Evolutionary conservation across 2,329 filamentous ascomycete species (phyloP).

Genomic region (Exophiala calicioides): DNA sequence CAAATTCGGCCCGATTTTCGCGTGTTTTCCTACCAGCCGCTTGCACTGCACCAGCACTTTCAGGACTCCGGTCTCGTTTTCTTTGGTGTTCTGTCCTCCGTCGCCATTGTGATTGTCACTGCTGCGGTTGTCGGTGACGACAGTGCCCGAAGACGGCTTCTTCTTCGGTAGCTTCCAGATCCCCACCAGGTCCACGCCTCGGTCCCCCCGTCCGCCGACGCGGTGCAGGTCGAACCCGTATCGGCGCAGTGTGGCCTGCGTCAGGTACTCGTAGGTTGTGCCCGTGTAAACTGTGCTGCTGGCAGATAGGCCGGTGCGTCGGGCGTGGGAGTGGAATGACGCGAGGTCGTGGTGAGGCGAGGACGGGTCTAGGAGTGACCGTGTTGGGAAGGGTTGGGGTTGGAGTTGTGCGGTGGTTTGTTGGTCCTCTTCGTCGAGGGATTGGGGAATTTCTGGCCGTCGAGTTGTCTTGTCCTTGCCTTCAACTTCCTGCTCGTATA

Average conservation of each 20-base stretch:
- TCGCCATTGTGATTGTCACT: too few relatives aligned
- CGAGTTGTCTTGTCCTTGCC: too few relatives aligned
- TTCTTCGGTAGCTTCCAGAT: constrained; percentile 46
- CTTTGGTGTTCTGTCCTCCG: not conserved
- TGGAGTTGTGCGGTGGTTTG: too few relatives aligned
- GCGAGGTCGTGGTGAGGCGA: constrained; percentile 33
- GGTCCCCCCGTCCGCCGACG: constrained; percentile 48
- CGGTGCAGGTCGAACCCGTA: constrained; percentile 45
- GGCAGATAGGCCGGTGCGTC: constrained; percentile 38
- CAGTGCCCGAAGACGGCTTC: constrained; percentile 4
- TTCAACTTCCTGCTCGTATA: too few relatives aligned
- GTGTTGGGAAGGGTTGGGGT: not conserved
- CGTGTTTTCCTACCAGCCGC: constrained; percentile 36
- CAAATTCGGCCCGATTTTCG: constrained; percentile 46
- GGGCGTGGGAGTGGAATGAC: constrained; percentile 45
- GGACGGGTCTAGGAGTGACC: constrained; percentile 5
- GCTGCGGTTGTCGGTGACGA: not conserved
- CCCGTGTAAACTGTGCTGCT: constrained; percentile 46
- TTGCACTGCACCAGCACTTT: constrained; percentile 52
- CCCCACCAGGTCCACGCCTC: constrained; percentile 50
- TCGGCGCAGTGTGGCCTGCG: constrained; percentile 41
- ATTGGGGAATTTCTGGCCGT: too few relatives aligned
- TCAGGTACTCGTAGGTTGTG: constrained; percentile 51
- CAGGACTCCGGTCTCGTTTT: constrained; percentile 35
- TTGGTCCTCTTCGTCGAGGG: too few relatives aligned